Percentiles rank a stretch among this genome's conserved stretches.
phyloP scores from a whole-genome alignment of 2,329 filamentous ascomycete genomes.

The Rosellinia necatrix region DNA sequence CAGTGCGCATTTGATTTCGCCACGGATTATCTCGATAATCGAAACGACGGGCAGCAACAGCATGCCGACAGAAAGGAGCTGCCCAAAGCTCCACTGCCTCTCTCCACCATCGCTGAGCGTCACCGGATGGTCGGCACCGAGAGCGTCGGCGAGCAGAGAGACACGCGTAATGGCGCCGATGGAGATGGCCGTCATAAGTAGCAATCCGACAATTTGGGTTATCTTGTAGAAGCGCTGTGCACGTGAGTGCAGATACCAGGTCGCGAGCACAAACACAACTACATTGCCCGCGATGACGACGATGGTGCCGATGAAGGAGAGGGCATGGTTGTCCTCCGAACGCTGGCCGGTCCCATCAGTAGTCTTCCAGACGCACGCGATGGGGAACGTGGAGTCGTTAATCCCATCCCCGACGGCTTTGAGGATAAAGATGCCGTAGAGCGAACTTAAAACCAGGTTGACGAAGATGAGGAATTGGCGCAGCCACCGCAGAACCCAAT shows the following conservation, averaged over 20 bases:
- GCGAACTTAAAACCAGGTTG: conserved; percentile 63
- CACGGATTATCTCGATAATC: conserved; percentile 61
- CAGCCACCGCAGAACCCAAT: conserved; percentile 70
- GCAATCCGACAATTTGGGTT: conserved; percentile 57
- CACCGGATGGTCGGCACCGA: conserved; percentile 55
- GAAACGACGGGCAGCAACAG: conserved; percentile 64
- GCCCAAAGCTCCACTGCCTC: conserved; percentile 65
- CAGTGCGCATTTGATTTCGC: conserved; percentile 46
- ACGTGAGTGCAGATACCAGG: conserved; percentile 67
- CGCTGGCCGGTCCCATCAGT: conserved; percentile 39
- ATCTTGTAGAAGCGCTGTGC: conserved; percentile 58
- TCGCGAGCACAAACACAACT: conserved; percentile 62
- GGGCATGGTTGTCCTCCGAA: conserved; percentile 45
- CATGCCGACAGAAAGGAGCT: conserved; percentile 63
- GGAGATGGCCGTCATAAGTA: conserved; percentile 61
- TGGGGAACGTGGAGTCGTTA: conserved; percentile 57
- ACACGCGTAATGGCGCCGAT: conserved; percentile 63
- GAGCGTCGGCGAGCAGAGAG: conserved; percentile 63
- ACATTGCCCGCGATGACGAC: conserved; percentile 63
- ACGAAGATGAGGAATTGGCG: conserved; percentile 68
- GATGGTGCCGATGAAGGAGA: conserved; percentile 64
- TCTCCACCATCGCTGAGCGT: conserved; percentile 57
- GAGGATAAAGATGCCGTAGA: conserved; percentile 61
- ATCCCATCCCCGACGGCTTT: conserved; percentile 58
- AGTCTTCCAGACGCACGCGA: conserved; percentile 64